Conservation (phyloP, 2,329 filamentous ascomycete genomes). For the Hypoxylon sp. region DNA sequence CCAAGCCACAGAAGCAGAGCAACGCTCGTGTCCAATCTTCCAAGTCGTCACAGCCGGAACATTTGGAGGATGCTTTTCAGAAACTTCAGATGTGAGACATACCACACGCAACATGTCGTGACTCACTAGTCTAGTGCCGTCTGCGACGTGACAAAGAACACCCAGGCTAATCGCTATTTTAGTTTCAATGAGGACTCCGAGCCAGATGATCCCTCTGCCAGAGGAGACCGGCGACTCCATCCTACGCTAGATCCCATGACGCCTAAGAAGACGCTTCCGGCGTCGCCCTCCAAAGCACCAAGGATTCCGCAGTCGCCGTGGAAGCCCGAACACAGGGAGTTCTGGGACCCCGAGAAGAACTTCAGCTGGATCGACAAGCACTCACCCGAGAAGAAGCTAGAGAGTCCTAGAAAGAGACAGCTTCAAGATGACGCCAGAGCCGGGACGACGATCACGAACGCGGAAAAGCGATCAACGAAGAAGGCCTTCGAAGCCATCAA, state of each 20-base stretch:
- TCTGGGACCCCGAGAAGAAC: constrained; percentile 46
- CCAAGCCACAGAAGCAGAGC: constrained; percentile 15
- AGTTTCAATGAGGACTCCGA: constrained; percentile 43
- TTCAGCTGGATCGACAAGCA: constrained; percentile 48
- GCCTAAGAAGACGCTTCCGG: constrained; percentile 39
- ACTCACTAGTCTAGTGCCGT: not conserved
- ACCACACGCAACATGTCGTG: not conserved
- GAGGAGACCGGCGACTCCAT: constrained; percentile 10
- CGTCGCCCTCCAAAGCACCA: constrained; percentile 39
- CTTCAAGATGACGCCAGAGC: constrained; percentile 28
- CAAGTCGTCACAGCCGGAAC: constrained; percentile 24
- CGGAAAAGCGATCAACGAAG: constrained; percentile 53
- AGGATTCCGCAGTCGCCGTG: constrained; percentile 44
- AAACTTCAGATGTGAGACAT: constrained; percentile 44
- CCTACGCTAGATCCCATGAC: constrained; percentile 36
- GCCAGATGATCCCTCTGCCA: constrained; percentile 26
- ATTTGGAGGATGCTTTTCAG: constrained; percentile 44
- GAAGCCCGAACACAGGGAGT: constrained; percentile 45
- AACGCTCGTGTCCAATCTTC: constrained; percentile 20
- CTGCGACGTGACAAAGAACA: not conserved
- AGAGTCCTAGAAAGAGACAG: constrained; percentile 9
- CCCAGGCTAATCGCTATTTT: constrained; percentile 10
- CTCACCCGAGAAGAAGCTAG: constrained; percentile 41
- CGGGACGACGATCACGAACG: constrained; percentile 45
- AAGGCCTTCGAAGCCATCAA: constrained; percentile 71